These are phyloP conservation scores for Trichoderma atrobrunneum DNA, from an alignment of 2,329 filamentous ascomycete species.

Conservation along the genomic window DNA sequence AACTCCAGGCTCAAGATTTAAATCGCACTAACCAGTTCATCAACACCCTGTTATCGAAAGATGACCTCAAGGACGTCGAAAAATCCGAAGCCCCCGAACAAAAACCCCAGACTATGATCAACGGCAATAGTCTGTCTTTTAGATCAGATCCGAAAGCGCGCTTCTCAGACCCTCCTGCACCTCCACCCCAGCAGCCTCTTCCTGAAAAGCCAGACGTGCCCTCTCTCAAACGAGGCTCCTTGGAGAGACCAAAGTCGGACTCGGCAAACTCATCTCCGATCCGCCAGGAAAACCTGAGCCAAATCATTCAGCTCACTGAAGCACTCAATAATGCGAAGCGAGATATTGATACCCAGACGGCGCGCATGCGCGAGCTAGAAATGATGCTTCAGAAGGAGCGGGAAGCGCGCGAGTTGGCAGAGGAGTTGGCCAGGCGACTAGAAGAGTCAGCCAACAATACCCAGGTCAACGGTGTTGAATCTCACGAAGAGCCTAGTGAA, in stretches of 20 bases:
- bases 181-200: conserved; percentile 86
- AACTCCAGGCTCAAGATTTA: conserved; percentile 83
- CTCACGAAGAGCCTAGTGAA: conserved; percentile 26
- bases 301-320: conserved; percentile 81
- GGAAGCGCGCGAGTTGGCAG: conserved; percentile 76
- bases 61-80: conserved; percentile 59
- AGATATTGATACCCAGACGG: conserved; percentile 80
- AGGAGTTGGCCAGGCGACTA: conserved; percentile 73
- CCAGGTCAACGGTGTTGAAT: conserved; percentile 33
- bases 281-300: conserved; percentile 60
- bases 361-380: conserved; percentile 78
- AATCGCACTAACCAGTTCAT: conserved; percentile 79
- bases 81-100: conserved; percentile 49
- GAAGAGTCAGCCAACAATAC: conserved; percentile 49
- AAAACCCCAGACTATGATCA: conserved; percentile 47
- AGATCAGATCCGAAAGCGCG: conserved; percentile 75
- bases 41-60: conserved; percentile 70
- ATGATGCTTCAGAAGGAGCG: conserved; percentile 71
- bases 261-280: conserved; percentile 55
- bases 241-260: conserved; percentile 66
- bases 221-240: conserved; percentile 71
- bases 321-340: conserved; percentile 79
- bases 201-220: conserved; percentile 87
- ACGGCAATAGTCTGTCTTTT: conserved; percentile 52
- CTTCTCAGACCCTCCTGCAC: conserved; percentile 90